Conservation (phyloP, 2,329 filamentous ascomycete genomes). For the Fusarium siculi region DNA sequence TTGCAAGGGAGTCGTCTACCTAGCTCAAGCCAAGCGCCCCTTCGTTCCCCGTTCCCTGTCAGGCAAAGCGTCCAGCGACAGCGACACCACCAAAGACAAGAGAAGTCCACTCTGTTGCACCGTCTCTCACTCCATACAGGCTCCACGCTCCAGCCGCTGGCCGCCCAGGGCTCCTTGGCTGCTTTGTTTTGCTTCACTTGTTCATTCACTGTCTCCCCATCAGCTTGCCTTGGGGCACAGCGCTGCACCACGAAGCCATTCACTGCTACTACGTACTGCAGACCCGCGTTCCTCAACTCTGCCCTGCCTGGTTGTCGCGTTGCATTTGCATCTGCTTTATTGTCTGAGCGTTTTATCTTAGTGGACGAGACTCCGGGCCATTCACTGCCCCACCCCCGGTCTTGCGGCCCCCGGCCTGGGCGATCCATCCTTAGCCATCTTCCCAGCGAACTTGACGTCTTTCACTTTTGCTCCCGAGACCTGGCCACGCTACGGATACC, state of each 20-base stretch:
- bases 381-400: slow-evolving; percentile 43
- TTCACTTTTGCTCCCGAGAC: slow-evolving; percentile 44
- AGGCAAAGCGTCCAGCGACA: slow-evolving; percentile 38
- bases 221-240: not conserved
- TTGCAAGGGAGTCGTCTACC: slow-evolving; percentile 19
- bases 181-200: slow-evolving; percentile 5
- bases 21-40: slow-evolving; percentile 30
- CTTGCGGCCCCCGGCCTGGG: slow-evolving; percentile 43
- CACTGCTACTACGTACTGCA: not conserved
- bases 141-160: slow-evolving; percentile 40
- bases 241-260: not conserved
- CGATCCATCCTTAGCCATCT: slow-evolving; percentile 38
- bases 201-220: slow-evolving; percentile 3
- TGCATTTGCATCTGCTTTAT: slow-evolving; percentile 37
- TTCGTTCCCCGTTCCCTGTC: slow-evolving; percentile 32
- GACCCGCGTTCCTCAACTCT: not conserved
- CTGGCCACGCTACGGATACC: slow-evolving; percentile 34
- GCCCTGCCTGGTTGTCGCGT: slow-evolving; percentile 22
- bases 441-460: slow-evolving; percentile 44
- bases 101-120: slow-evolving; percentile 27
- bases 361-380: slow-evolving; percentile 37
- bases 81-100: slow-evolving; percentile 29
- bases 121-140: slow-evolving; percentile 31
- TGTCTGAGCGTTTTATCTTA: slow-evolving; percentile 41
- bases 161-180: slow-evolving; percentile 24